Percentiles rank a stretch among this genome's conserved stretches.
Conservation (phyloP, 1,284 basidiomycete species). For the Spongispora temasekensis region DNA sequence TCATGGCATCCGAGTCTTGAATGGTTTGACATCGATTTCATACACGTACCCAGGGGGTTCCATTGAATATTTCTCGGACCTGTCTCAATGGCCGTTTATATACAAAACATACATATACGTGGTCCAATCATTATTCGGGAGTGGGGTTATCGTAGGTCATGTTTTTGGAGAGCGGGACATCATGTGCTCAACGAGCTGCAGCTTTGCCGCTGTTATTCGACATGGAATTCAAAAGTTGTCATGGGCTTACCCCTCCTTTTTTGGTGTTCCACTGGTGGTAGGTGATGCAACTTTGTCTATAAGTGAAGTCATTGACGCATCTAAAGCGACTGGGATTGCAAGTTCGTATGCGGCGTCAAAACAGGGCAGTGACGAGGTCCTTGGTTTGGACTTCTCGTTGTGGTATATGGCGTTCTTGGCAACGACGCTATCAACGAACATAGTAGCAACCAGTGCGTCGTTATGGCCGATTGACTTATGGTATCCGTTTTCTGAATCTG, state of each 20-base stretch:
- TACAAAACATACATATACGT: neutral
- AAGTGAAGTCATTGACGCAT: neutral
- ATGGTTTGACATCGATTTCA: neutral
- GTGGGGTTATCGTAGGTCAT: neutral
- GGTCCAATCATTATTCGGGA: neutral
- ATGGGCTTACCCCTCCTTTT: neutral
- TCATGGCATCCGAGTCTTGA: neutral
- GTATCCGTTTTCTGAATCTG: neutral
- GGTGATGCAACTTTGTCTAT: neutral
- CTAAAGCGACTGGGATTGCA: neutral
- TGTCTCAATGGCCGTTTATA: conserved; percentile 1
- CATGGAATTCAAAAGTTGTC: neutral
- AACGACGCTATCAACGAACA: neutral
- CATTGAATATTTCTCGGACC: neutral
- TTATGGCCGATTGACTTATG: neutral
- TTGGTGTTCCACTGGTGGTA: neutral
- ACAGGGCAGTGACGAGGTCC: neutral
- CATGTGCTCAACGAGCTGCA: neutral
- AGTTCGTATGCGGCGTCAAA: neutral
- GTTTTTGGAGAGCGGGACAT: too few relatives aligned
- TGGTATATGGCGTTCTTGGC: conserved; percentile 1
- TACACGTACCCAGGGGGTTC: neutral
- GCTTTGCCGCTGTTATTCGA: neutral
- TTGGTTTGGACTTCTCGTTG: neutral
- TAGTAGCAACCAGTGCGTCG: neutral